Base-by-base conservation (phyloP, 2,329 filamentous ascomycete species). In the Mollisia scopiformis region DNA sequence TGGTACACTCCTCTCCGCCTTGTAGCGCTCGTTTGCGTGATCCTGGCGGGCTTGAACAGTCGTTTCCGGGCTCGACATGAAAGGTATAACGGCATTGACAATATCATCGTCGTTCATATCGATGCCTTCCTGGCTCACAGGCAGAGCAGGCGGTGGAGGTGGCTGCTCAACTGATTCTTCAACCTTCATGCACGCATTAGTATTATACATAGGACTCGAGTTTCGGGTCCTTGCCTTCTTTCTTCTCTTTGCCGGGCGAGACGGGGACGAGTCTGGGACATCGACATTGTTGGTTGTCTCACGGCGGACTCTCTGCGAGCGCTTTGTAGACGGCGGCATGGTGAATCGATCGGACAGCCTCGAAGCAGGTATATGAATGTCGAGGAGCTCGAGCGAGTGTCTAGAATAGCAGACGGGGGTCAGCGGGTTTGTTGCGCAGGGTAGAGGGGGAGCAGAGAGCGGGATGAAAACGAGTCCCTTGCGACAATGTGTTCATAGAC, bases 21-120 rank as follows among this genome's bases (percentile, higher is more conserved):
- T 84, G 72, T 89, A 86, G 57, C 87, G 84, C 47, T 81, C 77
- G 72, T 90, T 90, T 58, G 86, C 78, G 67, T 89, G 84, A 58
- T 89, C 85, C 65, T 80, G 81, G 73, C 81, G 84, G 41, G 85
- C 87, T 66, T 88, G 83, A 1, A 88, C 84, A 2, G 76, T 73
- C 56, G 49, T 33, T 51, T 16, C 27, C 11, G 70, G 69, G 13
- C 71, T 55, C 8, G 46, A 41, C 25, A 75, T 66, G 25, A 61
- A 61, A n/a, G 65, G 60, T 8, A 69, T 62, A 35, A 74, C 62
- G 6, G 64, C 64, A 10, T 62, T 50, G 25, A 71, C 65, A 16
- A 74, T 79, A 64, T 85, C 83, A 60, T 86, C 82, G 35, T 84
- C 82, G 62, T 76, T 78, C 61, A 77, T 68, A 49, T 73, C 72